Percentiles rank a stretch among this genome's conserved stretches.
These are phyloP conservation scores for Pseudogymnoascus sp. DNA, from an alignment of 2,329 filamentous ascomycete genomes.

Conservation along the genomic window DNA sequence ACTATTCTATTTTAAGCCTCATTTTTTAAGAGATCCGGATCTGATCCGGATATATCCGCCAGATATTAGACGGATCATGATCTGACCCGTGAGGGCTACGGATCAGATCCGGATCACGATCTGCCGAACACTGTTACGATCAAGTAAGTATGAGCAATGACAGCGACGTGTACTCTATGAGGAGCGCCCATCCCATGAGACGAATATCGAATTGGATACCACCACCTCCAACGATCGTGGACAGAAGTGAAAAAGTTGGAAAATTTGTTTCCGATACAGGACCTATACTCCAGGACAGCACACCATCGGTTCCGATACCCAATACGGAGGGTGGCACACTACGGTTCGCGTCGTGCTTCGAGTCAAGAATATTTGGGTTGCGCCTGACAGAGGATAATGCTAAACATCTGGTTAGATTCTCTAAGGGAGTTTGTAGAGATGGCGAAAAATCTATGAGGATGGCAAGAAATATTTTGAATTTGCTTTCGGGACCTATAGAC, in stretches of 20 bases:
- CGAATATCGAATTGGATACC: background rate
- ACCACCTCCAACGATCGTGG: background rate
- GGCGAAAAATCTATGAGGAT: background rate
- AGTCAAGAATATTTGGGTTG: background rate
- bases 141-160: background rate
- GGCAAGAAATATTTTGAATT: slow-evolving; percentile 13
- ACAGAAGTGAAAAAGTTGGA: background rate
- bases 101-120: too few species aligned
- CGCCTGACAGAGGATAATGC: background rate
- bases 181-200: background rate
- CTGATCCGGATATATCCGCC: too few species aligned
- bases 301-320: background rate
- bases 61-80: too few species aligned
- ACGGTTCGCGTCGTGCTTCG: background rate
- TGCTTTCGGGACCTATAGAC: slow-evolving; percentile 11
- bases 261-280: background rate
- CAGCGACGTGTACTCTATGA: background rate
- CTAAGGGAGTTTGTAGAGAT: background rate
- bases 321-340: background rate
- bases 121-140: too few species aligned
- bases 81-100: too few species aligned
- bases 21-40: too few species aligned
- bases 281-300: background rate
- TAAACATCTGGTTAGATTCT: background rate
- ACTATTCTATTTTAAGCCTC: too few species aligned